phyloP scores from a whole-genome alignment of 169 alveolate species.

The Eimeria acervulina region DNA sequence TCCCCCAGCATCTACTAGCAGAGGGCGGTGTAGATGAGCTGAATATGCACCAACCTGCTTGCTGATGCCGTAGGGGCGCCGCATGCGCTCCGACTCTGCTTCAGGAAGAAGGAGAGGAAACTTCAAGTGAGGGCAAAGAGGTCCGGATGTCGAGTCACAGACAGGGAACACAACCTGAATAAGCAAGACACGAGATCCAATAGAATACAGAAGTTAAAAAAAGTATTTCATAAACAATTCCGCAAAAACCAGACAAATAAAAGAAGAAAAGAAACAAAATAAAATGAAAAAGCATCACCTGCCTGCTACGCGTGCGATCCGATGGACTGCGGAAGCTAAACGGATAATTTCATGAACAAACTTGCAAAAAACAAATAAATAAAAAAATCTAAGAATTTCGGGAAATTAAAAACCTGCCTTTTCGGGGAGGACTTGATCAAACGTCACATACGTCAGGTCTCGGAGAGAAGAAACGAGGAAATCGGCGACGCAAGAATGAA shows the following conservation, averaged over 20 bases:
- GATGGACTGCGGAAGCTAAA: not conserved
- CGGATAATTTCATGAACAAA: not conserved
- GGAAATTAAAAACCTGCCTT: not conserved
- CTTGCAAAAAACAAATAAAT: not conserved
- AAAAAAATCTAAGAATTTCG: not conserved
- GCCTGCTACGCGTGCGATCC: not conserved
- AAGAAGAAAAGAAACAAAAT: not conserved
- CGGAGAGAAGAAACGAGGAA: conserved; percentile 26
- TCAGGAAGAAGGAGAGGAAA: conserved; percentile 26
- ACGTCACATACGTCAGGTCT: conserved; percentile 11
- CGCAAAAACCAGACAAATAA: not conserved
- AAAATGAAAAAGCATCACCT: not conserved
- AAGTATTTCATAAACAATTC: not conserved
- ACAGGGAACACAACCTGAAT: conserved; percentile 49
- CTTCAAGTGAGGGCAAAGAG: conserved; percentile 17
- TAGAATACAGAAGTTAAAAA: too few relatives aligned
- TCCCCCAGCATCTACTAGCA: not conserved
- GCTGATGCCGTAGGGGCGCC: not conserved
- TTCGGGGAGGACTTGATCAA: conserved; percentile 30
- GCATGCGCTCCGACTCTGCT: not conserved
- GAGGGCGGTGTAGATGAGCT: conserved; percentile 30
- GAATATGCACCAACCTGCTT: not conserved
- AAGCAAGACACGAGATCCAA: not conserved
- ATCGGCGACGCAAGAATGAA: conserved; percentile 46
- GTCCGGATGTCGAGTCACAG: conserved; percentile 35